Evolutionary conservation across 2,329 filamentous ascomycete genomes (phyloP).

Genomic region (Amphichorda felina): DNA sequence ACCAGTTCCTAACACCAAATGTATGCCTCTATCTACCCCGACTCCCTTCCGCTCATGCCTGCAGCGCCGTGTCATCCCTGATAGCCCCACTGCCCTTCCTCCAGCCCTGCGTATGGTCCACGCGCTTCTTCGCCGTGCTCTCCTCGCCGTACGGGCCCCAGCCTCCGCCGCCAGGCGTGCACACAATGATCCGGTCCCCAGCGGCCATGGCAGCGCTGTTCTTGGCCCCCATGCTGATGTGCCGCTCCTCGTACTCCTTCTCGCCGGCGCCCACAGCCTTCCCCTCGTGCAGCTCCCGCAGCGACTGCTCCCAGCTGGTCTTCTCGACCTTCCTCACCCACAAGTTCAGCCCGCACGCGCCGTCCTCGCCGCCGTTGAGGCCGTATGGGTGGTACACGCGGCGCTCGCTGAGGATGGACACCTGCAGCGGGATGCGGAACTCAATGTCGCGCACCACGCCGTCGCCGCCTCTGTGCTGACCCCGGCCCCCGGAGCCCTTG

Average conservation of each 20-base stretch:
- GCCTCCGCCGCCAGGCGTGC: conserved; percentile 68
- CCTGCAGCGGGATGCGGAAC: conserved; percentile 64
- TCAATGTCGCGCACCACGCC: conserved; percentile 70
- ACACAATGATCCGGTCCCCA: conserved; percentile 67
- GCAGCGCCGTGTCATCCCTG: conserved; percentile 46
- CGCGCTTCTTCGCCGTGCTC: conserved; percentile 32
- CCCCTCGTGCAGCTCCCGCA: conserved; percentile 23
- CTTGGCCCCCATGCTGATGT: conserved; percentile 66
- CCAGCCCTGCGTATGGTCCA: conserved; percentile 45
- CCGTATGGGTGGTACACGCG: conserved; percentile 59
- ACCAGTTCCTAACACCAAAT: no score
- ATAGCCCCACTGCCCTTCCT: conserved; percentile 43
- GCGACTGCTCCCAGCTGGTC: conserved; percentile 33
- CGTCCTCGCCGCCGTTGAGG: conserved; percentile 71
- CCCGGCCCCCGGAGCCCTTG: conserved; percentile 48
- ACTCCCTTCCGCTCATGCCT: conserved; percentile 29
- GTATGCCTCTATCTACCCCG: no score
- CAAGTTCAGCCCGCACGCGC: conserved; percentile 67
- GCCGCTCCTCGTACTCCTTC: conserved; percentile 42
- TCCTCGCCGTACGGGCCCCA: conserved; percentile 54
- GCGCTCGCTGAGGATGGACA: conserved; percentile 65
- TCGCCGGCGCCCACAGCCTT: conserved; percentile 8
- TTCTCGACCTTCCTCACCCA: conserved; percentile 69
- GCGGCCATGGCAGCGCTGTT: conserved; percentile 67
- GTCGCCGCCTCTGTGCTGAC: conserved; percentile 58